These are phyloP conservation scores for Oryza australiensis DNA, from an alignment of 176 grass and related monocot species.

Conservation along the genomic window DNA sequence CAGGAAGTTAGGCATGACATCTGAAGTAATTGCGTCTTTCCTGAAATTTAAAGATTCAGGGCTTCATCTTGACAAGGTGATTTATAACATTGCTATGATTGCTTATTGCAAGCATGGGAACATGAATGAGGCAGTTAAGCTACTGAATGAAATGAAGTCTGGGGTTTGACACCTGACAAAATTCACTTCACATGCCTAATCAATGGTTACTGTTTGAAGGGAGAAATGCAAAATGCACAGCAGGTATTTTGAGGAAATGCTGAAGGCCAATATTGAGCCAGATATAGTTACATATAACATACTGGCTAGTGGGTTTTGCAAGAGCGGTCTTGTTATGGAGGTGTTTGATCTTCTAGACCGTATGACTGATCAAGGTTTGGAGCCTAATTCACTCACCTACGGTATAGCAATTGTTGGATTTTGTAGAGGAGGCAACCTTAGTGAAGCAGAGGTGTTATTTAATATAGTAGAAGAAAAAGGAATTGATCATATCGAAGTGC, in stretches of 20 bases:
- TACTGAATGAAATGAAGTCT: slow-evolving; percentile 71
- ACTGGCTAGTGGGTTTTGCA: slow-evolving; percentile 58
- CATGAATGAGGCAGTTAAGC: slow-evolving; percentile 53
- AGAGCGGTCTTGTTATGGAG: slow-evolving; percentile 60
- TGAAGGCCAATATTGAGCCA: slow-evolving; percentile 61
- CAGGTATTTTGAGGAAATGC: slow-evolving; percentile 66
- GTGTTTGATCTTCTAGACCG: slow-evolving; percentile 66
- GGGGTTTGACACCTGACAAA: slow-evolving; percentile 61
- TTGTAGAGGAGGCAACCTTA: slow-evolving; percentile 64
- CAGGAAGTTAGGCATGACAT: slow-evolving; percentile 49
- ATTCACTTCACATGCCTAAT: slow-evolving; percentile 86
- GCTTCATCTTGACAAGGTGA: slow-evolving; percentile 50
- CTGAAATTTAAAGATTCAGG: slow-evolving; percentile 60
- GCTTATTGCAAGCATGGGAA: slow-evolving; percentile 61
- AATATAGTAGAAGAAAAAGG: slow-evolving; percentile 46
- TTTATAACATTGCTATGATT: slow-evolving; percentile 72
- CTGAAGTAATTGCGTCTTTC: slow-evolving; percentile 52
- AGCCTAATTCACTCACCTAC: slow-evolving; percentile 65
- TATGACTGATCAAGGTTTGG: slow-evolving; percentile 62
- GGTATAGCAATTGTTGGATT: slow-evolving; percentile 67
- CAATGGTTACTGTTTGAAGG: slow-evolving; percentile 64
- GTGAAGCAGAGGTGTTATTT: slow-evolving; percentile 75
- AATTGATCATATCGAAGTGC: slow-evolving; percentile 38
- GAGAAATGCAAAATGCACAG: slow-evolving; percentile 60
- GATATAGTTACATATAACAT: slow-evolving; percentile 72